Percentiles rank a stretch among this genome's conserved stretches.
These are phyloP conservation scores for Cryptococcus wingfieldii DNA, from an alignment of 1,284 basidiomycete genomes.

Conservation along the genomic window DNA sequence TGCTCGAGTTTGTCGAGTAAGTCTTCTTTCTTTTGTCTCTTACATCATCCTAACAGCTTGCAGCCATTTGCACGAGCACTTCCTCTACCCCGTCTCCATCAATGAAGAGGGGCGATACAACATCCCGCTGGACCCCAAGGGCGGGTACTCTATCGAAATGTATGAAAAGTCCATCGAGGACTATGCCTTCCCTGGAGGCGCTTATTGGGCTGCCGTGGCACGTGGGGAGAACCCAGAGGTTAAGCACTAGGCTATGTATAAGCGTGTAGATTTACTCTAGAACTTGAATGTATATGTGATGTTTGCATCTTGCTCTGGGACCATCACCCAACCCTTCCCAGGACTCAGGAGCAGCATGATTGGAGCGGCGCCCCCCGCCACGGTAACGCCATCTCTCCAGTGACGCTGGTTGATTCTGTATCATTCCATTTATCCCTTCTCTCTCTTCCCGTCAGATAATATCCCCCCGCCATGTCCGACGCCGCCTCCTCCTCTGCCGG, in stretches of 20 bases:
- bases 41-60: neutral
- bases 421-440: no score
- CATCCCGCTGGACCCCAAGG: conserved; percentile 47
- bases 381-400: no score
- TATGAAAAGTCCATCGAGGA: conserved; percentile 48
- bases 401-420: no score
- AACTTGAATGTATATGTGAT: no score
- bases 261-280: no score
- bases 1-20: conserved; percentile 61
- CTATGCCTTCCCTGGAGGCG: conserved; percentile 49
- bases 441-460: no score
- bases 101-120: conserved; percentile 81
- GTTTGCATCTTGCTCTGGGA: no score
- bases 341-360: no score
- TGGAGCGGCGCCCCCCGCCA: no score
- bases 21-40: conserved; percentile 4
- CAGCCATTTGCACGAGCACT: conserved; percentile 85
- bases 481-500: neutral
- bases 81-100: conserved; percentile 82
- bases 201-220: conserved; percentile 49
- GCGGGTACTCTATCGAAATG: conserved; percentile 52
- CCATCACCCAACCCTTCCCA: no score
- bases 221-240: conserved; percentile 29
- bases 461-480: no score
- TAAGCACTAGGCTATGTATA: conserved; percentile 10